These are phyloP conservation scores for Euphorbia neoarborescens DNA, from an alignment of 441 rosid genomes.

Conservation along the genomic window DNA sequence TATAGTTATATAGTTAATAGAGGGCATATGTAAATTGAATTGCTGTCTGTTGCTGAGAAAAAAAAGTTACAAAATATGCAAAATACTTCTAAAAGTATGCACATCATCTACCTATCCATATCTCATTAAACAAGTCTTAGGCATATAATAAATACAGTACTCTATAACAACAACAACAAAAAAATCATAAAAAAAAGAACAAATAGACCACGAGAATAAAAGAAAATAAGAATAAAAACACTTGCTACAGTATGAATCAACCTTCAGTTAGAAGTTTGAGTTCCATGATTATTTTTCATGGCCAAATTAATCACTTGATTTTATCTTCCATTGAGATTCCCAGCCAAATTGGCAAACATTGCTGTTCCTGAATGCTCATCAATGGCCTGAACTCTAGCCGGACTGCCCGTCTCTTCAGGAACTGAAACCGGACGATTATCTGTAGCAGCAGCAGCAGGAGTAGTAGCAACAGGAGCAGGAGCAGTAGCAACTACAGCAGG, in stretches of 20 bases:
- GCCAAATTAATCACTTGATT: not conserved
- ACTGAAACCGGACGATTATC: conserved; percentile 26
- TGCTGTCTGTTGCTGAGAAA: conserved; percentile 5
- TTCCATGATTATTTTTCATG: not conserved
- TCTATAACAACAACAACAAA: conserved; percentile 1
- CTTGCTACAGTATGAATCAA: conserved; percentile 15
- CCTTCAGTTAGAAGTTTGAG: not conserved
- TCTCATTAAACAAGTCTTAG: conserved; percentile 16
- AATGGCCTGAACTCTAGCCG: conserved; percentile 34
- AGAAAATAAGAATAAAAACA: conserved; percentile 1
- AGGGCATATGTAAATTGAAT: not conserved
- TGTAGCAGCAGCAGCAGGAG: conserved; percentile 14
- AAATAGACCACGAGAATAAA: not conserved
- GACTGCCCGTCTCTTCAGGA: conserved; percentile 32
- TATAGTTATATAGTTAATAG: not conserved
- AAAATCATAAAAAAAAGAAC: not conserved
- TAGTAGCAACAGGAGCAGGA: conserved; percentile 11
- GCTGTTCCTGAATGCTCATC: conserved; percentile 59
- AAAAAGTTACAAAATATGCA: conserved; percentile 14
- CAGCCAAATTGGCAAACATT: conserved; percentile 49
- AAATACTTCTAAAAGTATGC: conserved; percentile 16
- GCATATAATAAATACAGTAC: conserved; percentile 5
- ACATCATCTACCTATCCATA: conserved; percentile 14
- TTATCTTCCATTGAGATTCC: conserved; percentile 45
- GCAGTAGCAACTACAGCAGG: conserved; percentile 21